Percentiles rank a stretch among this genome's conserved stretches.
Conservation (phyloP, 345 rosid species). For the Pugionium dolabratum region DNA sequence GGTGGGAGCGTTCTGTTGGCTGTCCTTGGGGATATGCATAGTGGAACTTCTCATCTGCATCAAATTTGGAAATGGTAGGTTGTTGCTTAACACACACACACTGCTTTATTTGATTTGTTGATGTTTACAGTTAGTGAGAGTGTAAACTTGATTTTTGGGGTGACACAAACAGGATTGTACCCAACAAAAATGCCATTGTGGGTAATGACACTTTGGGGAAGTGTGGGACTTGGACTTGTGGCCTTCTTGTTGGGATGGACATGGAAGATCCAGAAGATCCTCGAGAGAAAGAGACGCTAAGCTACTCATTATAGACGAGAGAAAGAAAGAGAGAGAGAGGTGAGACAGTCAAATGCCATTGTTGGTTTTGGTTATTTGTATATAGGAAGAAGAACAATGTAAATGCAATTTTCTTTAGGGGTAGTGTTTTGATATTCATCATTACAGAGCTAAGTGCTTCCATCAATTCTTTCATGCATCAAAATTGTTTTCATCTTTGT, state of each 20-base stretch:
- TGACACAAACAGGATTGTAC: constrained; percentile 60
- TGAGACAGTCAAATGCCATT: constrained; percentile 41
- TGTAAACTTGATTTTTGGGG: constrained; percentile 15
- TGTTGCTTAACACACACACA: constrained; percentile 18
- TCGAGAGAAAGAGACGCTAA: constrained; percentile 69
- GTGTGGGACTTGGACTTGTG: constrained; percentile 58
- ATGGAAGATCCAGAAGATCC: constrained; percentile 63
- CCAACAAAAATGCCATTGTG: constrained; percentile 82
- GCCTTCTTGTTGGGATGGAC: constrained; percentile 71
- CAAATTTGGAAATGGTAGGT: constrained; percentile 91
- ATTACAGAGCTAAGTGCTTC: constrained; percentile 25
- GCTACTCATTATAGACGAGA: constrained; percentile 9
- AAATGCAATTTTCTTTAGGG: constrained; percentile 45
- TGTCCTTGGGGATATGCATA: constrained; percentile 91
- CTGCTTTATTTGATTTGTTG: neutral
- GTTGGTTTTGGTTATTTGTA: constrained; percentile 31
- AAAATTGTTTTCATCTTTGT: constrained; percentile 29
- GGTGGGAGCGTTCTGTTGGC: constrained; percentile 99
- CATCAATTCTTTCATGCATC: constrained; percentile 37
- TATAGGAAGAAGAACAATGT: constrained; percentile 38
- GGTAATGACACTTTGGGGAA: constrained; percentile 74
- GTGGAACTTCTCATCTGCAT: constrained; percentile 95
- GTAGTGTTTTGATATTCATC: constrained; percentile 29
- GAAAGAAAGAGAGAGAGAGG: constrained; percentile 17
- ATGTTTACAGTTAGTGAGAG: neutral